Base-by-base conservation (phyloP, 305 asterid species). In the Rubia peregrina region DNA sequence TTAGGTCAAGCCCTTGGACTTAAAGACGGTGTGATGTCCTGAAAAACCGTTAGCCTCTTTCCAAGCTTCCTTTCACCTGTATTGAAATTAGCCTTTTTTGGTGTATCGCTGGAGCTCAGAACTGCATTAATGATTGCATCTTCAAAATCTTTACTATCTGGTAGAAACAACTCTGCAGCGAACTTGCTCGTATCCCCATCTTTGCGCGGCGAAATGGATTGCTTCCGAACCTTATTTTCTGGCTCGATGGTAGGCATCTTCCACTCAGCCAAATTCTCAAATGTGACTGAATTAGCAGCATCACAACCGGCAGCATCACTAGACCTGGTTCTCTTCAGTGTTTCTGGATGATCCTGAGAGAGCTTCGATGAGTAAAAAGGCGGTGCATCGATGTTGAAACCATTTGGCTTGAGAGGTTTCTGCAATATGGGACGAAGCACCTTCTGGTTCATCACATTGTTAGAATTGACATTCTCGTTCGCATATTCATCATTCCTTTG, bases 91-190 rank as follows among this genome's bases (percentile, higher is more conserved):
- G 33, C 57, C 80, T 65, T 74, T 9, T 48, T 46, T 10, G 41
- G 43, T 59, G 66, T 83, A 11, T 77, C 13, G 5, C 21, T 74
- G 16, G 80, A 14, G 10, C 87, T 90, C 64, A 88, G 68, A 44
- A 90, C 96, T 12, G 95, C 95, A 6, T 93, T 93, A 21, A 90
- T 81, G 43, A 92, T 87, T 3, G 96, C 98, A 65, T 86, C 90
- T 78, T 92, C 96, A 36, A 92, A 92, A 26, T 84, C 98, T 79
- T 86, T 75, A 75, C 82, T 83, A 40, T 90, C 96, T 0, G 98
- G 97, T 38, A 92, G 74, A 95, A 88, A 84, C 30, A 48, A 76
- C 0, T 26, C 62, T 10, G 62, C 62, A 2, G 49, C 2, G 2
- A 44, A 33, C 36, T 33, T 33, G 36, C 36, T 33, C 36, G 1